phyloP scores from a whole-genome alignment of 371 early-diverging fungal genomes.

The Sporodiniella umbellata region DNA sequence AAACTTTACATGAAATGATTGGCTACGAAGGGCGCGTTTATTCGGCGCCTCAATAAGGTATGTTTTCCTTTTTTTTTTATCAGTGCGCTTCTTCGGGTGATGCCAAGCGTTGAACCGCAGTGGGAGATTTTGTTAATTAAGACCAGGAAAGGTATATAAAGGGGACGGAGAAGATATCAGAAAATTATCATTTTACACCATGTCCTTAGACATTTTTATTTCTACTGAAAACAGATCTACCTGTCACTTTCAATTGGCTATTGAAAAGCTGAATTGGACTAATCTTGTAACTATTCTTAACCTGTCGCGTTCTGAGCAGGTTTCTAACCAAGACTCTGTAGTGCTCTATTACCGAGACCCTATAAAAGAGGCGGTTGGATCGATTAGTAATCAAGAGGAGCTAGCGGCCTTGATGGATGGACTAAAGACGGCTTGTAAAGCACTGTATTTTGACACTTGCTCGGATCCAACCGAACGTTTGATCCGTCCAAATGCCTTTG shows the following conservation, averaged over 20 bases:
- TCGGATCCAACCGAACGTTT: neutral
- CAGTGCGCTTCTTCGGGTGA: no score
- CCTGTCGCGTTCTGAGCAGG: conserved; percentile 1
- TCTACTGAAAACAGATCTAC: neutral
- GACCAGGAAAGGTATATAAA: neutral
- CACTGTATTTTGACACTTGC: neutral
- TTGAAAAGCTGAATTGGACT: conserved; percentile 13
- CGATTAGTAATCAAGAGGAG: neutral
- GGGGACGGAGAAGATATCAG: neutral
- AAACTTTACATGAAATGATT: no score
- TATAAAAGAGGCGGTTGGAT: neutral
- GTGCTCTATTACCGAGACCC: conserved; percentile 7
- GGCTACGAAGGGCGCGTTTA: no score
- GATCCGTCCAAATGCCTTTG: neutral
- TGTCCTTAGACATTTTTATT: neutral
- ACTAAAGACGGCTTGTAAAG: neutral
- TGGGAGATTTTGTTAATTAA: no score
- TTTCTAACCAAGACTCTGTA: conserved; percentile 3
- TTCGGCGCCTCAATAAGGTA: no score
- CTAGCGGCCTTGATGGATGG: neutral
- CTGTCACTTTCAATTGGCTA: neutral
- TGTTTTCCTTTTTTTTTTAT: no score
- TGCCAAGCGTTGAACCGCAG: no score
- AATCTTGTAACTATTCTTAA: conserved; percentile 8
- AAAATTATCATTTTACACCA: neutral